Conservation (phyloP, 2,329 filamentous ascomycete genomes). For the Cryphonectria naterciae region DNA sequence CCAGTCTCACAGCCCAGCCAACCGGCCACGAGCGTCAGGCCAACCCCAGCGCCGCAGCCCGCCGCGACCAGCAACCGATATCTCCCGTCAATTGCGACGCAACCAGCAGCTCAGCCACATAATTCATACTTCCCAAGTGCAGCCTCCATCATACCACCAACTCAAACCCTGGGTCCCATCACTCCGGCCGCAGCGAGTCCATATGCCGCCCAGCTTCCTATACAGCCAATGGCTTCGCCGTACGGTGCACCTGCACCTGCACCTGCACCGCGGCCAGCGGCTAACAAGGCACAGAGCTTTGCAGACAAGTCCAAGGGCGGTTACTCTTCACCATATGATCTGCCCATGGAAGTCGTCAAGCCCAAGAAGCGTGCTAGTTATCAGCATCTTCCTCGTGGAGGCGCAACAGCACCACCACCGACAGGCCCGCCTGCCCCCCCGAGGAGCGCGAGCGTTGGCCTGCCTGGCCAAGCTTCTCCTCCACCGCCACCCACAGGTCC, state of each 20-base stretch:
- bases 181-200: constrained; percentile 26
- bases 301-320: constrained; percentile 88
- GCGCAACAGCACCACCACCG: constrained; percentile 45
- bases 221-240: constrained; percentile 35
- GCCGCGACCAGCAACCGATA: constrained; percentile 42
- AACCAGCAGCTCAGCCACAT: constrained; percentile 33
- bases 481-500: constrained; percentile 27
- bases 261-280: constrained; percentile 47
- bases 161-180: constrained; percentile 28
- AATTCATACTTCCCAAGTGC: constrained; percentile 35
- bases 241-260: constrained; percentile 43
- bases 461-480: constrained; percentile 34
- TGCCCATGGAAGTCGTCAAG: constrained; percentile 85
- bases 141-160: constrained; percentile 27
- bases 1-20: constrained; percentile 35
- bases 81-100: constrained; percentile 36
- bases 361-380: constrained; percentile 67
- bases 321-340: constrained; percentile 92
- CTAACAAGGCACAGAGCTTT: constrained; percentile 76
- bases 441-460: constrained; percentile 64
- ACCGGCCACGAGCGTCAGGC: constrained; percentile 33
- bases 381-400: constrained; percentile 54
- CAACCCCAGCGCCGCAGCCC: constrained; percentile 32
- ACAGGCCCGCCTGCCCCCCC: constrained; percentile 57
- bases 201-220: constrained; percentile 32